These are phyloP conservation scores for Passalora sequoiae DNA, from an alignment of 2,329 filamentous ascomycete genomes.

Conservation along the genomic window DNA sequence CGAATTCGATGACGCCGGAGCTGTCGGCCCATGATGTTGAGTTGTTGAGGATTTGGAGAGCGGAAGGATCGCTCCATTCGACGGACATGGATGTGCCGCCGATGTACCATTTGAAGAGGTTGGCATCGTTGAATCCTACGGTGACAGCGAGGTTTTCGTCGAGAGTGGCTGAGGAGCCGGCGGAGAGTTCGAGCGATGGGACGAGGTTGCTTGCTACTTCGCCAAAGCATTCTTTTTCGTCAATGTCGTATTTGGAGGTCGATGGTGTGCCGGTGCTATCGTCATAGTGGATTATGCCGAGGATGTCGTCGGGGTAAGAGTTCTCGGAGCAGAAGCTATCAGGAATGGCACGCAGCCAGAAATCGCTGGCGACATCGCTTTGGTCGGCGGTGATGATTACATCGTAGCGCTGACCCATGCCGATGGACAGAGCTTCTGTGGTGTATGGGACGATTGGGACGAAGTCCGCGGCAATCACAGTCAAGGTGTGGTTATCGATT, in stretches of 20 bases:
- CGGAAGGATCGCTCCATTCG: conserved; percentile 38
- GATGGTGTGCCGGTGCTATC: conserved; percentile 30
- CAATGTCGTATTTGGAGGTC: conserved; percentile 32
- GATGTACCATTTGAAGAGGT: conserved; percentile 37
- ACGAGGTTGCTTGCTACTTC: conserved; percentile 34
- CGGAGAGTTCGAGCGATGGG: conserved; percentile 30
- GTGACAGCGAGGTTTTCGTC: conserved; percentile 23
- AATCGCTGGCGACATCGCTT: conserved; percentile 29
- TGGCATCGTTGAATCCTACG: conserved; percentile 28
- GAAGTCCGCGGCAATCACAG: conserved; percentile 42
- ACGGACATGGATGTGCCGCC: conserved; percentile 37
- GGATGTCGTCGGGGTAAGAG: conserved; percentile 30
- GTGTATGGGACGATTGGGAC: conserved; percentile 41
- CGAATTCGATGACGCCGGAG: conserved; percentile 34
- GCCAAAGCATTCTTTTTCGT: conserved; percentile 35
- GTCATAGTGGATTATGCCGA: conserved; percentile 37
- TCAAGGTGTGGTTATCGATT: conserved; percentile 40
- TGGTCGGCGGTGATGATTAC: conserved; percentile 31
- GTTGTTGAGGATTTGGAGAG: conserved; percentile 34
- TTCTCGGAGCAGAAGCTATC: conserved; percentile 38
- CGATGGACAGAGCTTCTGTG: conserved; percentile 34
- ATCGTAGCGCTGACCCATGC: conserved; percentile 36
- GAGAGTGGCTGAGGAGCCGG: conserved; percentile 11
- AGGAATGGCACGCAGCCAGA: conserved; percentile 36
- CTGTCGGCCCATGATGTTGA: conserved; percentile 30